These are phyloP conservation scores for Auricularia sp. DNA, from an alignment of 768 basidiomycete species.

Conservation along the genomic window DNA sequence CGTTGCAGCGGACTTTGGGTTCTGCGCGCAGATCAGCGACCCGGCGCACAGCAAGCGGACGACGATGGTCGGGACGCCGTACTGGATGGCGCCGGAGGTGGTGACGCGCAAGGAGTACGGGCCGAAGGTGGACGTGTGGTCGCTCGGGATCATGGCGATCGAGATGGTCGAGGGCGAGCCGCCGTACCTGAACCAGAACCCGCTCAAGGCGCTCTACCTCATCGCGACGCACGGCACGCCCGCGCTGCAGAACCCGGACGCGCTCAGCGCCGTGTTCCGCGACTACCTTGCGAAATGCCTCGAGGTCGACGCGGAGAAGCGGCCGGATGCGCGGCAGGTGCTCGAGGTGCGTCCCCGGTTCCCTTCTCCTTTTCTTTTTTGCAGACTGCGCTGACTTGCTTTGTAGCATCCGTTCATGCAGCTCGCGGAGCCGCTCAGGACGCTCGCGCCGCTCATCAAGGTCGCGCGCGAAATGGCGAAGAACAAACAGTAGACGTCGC, in stretches of 20 bases:
- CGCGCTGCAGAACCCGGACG: constrained; percentile 84
- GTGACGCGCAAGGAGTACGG: constrained; percentile 97
- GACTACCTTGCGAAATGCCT: constrained; percentile 83
- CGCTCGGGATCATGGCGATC: constrained; percentile 91
- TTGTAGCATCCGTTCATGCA: constrained; percentile 79
- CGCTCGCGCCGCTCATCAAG: constrained; percentile 82
- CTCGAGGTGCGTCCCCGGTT: constrained; percentile 44
- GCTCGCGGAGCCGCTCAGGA: constrained; percentile 75
- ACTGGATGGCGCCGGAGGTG: constrained; percentile 99
- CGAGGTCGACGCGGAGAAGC: constrained; percentile 91
- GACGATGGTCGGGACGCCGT: constrained; percentile 97
- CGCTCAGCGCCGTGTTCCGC: constrained; percentile 64
- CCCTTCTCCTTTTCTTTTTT: not conserved
- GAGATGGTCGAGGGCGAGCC: constrained; percentile 75
- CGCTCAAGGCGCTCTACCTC: constrained; percentile 90
- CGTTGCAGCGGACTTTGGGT: no score
- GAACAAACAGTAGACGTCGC: constrained; percentile 9
- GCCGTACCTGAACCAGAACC: constrained; percentile 93
- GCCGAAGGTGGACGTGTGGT: constrained; percentile 98
- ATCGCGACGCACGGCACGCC: constrained; percentile 99
- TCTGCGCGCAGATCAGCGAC: constrained; percentile 93
- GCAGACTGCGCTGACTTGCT: not conserved
- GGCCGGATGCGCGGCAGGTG: constrained; percentile 76
- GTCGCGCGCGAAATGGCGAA: constrained; percentile 82
- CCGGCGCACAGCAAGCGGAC: constrained; percentile 84